Conservation (phyloP, 2,329 filamentous ascomycete species). For the Phialemoniopsis sp. region DNA sequence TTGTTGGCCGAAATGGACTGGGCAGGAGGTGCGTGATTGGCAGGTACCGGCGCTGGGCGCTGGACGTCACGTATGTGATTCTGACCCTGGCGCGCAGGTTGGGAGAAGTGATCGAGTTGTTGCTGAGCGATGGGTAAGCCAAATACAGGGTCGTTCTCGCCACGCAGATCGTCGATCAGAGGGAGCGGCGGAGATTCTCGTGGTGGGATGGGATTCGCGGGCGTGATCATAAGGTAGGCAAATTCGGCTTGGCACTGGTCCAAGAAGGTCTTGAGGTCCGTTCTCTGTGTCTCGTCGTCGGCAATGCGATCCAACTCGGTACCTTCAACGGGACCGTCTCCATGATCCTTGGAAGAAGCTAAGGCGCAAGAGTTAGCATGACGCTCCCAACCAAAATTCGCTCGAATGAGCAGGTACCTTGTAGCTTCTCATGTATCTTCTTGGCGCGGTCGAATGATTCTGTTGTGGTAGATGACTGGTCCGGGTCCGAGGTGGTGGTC, state of each 20-base stretch:
- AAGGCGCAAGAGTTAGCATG: slow-evolving; percentile 4
- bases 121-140: slow-evolving; percentile 38
- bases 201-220: slow-evolving; percentile 62
- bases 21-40: slow-evolving; percentile 49
- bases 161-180: slow-evolving; percentile 51
- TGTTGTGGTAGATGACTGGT: slow-evolving; percentile 31
- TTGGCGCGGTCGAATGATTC: slow-evolving; percentile 46
- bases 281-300: slow-evolving; percentile 46
- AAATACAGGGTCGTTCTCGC: slow-evolving; percentile 45
- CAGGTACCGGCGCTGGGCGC: slow-evolving; percentile 46
- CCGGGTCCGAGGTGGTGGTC: slow-evolving; percentile 28
- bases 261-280: slow-evolving; percentile 55
- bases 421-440: slow-evolving; percentile 52
- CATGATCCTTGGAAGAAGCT: too few species aligned
- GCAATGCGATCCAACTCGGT: slow-evolving; percentile 39
- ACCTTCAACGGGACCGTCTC: slow-evolving; percentile 31
- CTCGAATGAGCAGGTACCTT: slow-evolving; percentile 29
- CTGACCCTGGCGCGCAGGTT: slow-evolving; percentile 27
- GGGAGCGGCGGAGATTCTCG: slow-evolving; percentile 57
- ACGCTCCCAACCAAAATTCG: not conserved
- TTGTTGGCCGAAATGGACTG: slow-evolving; percentile 30
- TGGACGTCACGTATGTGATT: slow-evolving; percentile 54
- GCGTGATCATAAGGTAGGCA: slow-evolving; percentile 64
- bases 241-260: slow-evolving; percentile 64
- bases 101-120: slow-evolving; percentile 18